These are phyloP conservation scores for Zygotorulaspora danielsina DNA, from an alignment of 805 yeast species.

Conservation along the genomic window DNA sequence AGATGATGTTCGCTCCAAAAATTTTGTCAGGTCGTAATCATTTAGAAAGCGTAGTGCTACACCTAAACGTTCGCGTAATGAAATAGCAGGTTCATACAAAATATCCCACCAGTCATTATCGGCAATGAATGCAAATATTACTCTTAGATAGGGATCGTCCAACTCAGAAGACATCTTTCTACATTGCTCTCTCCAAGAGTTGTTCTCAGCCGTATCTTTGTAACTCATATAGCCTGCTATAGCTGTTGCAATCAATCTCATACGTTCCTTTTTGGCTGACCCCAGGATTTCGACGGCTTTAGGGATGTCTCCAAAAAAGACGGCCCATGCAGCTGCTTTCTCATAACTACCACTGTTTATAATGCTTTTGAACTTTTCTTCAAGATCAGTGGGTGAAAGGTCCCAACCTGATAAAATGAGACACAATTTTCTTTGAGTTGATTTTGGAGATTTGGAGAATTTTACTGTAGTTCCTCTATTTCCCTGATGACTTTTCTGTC, in stretches of 20 bases:
- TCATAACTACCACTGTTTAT: slow-evolving; percentile 60
- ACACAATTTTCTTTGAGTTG: slow-evolving; percentile 70
- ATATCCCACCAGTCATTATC: slow-evolving; percentile 97
- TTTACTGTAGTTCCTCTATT: slow-evolving; percentile 19
- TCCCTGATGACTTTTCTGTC: slow-evolving; percentile 24
- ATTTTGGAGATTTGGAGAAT: slow-evolving; percentile 34
- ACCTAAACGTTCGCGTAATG: slow-evolving; percentile 82
- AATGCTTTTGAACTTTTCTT: slow-evolving; percentile 56
- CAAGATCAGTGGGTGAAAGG: slow-evolving; percentile 68
- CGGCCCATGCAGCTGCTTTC: slow-evolving; percentile 97
- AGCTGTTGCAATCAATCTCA: slow-evolving; percentile 84
- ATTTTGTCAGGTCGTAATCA: slow-evolving; percentile 70
- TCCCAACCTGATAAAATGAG: slow-evolving; percentile 89
- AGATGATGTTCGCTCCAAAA: slow-evolving; percentile 64
- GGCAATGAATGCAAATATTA: slow-evolving; percentile 88
- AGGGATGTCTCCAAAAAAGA: slow-evolving; percentile 82
- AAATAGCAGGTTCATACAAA: slow-evolving; percentile 80
- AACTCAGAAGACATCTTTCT: slow-evolving; percentile 82
- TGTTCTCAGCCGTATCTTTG: slow-evolving; percentile 45
- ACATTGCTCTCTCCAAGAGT: slow-evolving; percentile 92
- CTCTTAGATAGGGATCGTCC: slow-evolving; percentile 83
- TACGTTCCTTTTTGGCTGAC: slow-evolving; percentile 63
- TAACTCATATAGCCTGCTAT: slow-evolving; percentile 74
- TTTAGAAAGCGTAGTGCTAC: slow-evolving; percentile 83
- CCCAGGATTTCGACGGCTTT: slow-evolving; percentile 77